Evolutionary conservation across 495 filamentous ascomycete species (phyloP).

Genomic region (Daldinia concentrica): DNA sequence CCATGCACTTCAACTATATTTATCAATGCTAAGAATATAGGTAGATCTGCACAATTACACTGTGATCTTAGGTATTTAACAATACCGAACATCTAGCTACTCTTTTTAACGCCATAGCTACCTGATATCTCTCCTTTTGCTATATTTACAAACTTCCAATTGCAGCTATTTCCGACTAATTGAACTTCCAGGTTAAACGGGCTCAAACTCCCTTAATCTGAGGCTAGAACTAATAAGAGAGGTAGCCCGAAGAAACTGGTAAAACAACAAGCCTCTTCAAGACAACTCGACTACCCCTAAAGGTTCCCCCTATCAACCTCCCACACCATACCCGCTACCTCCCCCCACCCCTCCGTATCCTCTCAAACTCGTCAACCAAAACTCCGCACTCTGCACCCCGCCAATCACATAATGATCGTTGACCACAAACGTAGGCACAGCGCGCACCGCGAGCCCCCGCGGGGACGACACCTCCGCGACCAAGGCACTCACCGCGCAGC

Average conservation of each 20-base stretch:
- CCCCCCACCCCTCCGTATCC: slow-evolving; percentile 25
- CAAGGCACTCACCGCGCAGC: slow-evolving; percentile 38
- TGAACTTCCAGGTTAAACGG: background rate
- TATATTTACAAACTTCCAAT: background rate
- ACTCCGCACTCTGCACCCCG: slow-evolving; percentile 68
- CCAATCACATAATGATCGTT: slow-evolving; percentile 73
- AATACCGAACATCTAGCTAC: too few relatives aligned
- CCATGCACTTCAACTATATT: too few relatives aligned
- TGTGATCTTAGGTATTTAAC: too few relatives aligned
- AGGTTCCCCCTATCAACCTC: background rate
- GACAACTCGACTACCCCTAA: too few relatives aligned
- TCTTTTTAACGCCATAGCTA: too few relatives aligned
- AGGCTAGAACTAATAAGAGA: background rate
- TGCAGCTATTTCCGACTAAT: background rate
- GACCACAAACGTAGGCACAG: slow-evolving; percentile 80
- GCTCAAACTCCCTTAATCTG: background rate
- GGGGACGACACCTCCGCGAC: slow-evolving; percentile 47
- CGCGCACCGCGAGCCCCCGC: slow-evolving; percentile 63
- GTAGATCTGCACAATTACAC: too few relatives aligned
- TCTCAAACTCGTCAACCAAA: slow-evolving; percentile 56
- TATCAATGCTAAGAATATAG: too few relatives aligned
- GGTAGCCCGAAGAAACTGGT: background rate
- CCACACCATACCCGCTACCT: background rate
- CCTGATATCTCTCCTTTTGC: too few relatives aligned
- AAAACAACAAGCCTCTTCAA: background rate